Percentiles rank a stretch among this genome's conserved stretches.
These are phyloP conservation scores for Spatholobus suberectus DNA, from an alignment of 306 rosid species.

Conservation along the genomic window DNA sequence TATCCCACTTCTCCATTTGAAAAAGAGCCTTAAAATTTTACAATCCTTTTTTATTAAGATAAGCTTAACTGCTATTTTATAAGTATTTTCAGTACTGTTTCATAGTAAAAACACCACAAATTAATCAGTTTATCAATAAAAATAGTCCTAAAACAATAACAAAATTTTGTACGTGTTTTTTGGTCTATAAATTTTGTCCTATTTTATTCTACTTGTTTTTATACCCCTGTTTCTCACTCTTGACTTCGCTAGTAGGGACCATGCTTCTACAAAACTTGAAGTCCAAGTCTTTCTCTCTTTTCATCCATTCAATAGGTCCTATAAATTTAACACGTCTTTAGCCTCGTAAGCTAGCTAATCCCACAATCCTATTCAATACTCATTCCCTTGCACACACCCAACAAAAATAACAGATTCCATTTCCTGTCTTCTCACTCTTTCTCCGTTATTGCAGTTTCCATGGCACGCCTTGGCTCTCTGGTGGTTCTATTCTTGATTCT, in stretches of 20 bases:
- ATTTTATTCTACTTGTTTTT: background rate
- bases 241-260: background rate
- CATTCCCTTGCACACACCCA: background rate
- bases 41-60: no score
- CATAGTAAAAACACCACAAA: no score
- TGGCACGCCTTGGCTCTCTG: conserved; percentile 56
- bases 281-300: conserved; percentile 43
- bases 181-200: background rate
- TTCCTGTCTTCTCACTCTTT: background rate
- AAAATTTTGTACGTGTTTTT: no score
- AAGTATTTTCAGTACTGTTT: no score
- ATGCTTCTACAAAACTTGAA: conserved; percentile 38
- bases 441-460: background rate
- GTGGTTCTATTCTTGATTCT: conserved; percentile 49
- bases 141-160: no score
- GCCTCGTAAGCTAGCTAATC: background rate
- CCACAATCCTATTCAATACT: background rate
- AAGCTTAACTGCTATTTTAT: no score
- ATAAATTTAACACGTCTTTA: conserved; percentile 29
- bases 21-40: no score
- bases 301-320: background rate
- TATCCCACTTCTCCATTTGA: no score
- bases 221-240: background rate
- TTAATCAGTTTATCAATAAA: no score
- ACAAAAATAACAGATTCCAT: background rate